These are phyloP conservation scores for Rachicladosporium sp. DNA, from an alignment of 2,329 filamentous ascomycete genomes.

Conservation along the genomic window DNA sequence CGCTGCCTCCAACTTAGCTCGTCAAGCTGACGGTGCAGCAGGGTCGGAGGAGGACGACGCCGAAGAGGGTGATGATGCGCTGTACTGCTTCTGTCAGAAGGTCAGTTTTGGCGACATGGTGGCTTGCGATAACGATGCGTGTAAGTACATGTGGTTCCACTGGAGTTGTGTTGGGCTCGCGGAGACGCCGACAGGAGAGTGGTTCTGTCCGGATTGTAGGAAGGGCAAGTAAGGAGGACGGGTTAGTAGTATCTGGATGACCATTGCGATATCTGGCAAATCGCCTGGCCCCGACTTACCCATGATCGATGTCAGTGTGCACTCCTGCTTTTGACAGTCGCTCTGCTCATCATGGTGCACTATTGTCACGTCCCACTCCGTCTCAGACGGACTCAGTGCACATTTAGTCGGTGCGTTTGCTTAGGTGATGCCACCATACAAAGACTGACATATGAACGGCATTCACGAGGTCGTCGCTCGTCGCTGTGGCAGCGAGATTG, in stretches of 20 bases:
- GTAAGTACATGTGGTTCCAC: slow-evolving; percentile 78
- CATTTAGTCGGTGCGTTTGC: too few relatives aligned
- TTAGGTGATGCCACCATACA: too few relatives aligned
- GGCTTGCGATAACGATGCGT: slow-evolving; percentile 72
- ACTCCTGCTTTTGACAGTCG: background rate
- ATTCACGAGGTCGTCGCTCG: too few relatives aligned
- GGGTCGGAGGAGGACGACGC: slow-evolving; percentile 28
- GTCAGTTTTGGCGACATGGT: slow-evolving; percentile 84
- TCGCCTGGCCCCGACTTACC: background rate
- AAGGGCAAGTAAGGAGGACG: slow-evolving; percentile 7
- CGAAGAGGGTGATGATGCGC: slow-evolving; percentile 59
- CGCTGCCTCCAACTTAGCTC: background rate
- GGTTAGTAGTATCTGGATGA: slow-evolving; percentile 1
- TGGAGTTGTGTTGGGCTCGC: slow-evolving; percentile 49
- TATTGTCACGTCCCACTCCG: too few relatives aligned
- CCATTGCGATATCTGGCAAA: background rate
- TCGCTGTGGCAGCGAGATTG: too few relatives aligned
- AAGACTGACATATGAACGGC: too few relatives aligned
- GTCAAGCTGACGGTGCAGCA: slow-evolving; percentile 16
- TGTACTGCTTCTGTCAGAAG: slow-evolving; percentile 74
- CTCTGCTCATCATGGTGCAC: background rate
- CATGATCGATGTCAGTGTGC: background rate
- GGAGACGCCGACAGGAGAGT: slow-evolving; percentile 38
- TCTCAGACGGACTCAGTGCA: too few relatives aligned
- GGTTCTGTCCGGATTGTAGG: slow-evolving; percentile 34